A percentile compares a stretch with the other conserved stretches of the same genome.
phyloP scores from a whole-genome alignment of 176 grass and related monocot species.

The Musa schizocarpa region DNA sequence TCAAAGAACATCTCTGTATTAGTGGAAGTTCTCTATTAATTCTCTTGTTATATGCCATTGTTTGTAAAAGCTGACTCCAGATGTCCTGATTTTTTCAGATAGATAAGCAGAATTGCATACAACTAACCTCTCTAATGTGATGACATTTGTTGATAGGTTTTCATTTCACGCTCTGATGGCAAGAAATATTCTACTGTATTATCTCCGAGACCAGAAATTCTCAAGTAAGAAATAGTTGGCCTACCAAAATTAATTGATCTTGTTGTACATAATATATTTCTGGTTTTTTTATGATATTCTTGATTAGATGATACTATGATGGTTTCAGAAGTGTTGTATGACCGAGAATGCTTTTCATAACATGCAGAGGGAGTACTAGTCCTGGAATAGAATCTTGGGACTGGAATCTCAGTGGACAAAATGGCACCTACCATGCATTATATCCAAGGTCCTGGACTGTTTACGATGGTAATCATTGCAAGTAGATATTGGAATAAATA shows the following conservation, averaged over 20 bases:
- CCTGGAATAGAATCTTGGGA: slow-evolving; percentile 92
- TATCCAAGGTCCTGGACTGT: slow-evolving; percentile 93
- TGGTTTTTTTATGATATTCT: no score
- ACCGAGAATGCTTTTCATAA: slow-evolving; percentile 14
- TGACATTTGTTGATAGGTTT: slow-evolving; percentile 32
- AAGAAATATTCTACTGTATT: slow-evolving; percentile 67
- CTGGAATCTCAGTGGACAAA: slow-evolving; percentile 65
- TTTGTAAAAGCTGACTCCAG: background rate
- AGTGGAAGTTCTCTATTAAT: background rate
- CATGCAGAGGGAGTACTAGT: slow-evolving; percentile 76
- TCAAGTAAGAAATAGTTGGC: slow-evolving; percentile 42
- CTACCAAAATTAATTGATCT: background rate
- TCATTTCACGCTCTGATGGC: slow-evolving; percentile 62
- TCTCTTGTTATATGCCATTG: background rate
- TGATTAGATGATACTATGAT: background rate
- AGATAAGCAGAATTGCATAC: background rate
- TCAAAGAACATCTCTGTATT: background rate
- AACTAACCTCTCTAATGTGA: background rate
- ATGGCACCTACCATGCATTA: slow-evolving; percentile 77
- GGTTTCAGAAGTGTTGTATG: background rate
- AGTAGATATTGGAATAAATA: background rate
- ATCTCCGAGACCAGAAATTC: slow-evolving; percentile 50
- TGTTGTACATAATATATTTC: no score
- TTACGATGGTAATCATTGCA: slow-evolving; percentile 60
- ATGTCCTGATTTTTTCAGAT: no score